Evolutionary conservation across 257 asterid species (phyloP), one percentile per base, ranked within the genome.

Genomic region (Galeopsis tetrahit): DNA sequence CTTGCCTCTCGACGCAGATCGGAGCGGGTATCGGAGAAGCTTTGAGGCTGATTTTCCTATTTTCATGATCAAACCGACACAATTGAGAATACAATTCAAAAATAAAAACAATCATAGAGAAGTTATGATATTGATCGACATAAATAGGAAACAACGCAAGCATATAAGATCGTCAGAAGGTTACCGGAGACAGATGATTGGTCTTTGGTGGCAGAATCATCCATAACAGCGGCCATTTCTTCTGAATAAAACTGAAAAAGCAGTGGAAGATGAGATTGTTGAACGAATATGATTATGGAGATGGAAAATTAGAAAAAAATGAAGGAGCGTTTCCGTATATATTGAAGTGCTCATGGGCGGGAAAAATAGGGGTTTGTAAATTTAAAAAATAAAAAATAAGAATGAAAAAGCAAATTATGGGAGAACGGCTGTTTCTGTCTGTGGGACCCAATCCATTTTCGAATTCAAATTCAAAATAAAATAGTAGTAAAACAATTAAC

Each of bases 11-110:
- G 82, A 15, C 2, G 87, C 84, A 21, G 97, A 94, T 78, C 99
- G 89, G 70, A 94, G 96, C 57, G 99, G 99, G 71, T 94, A 94
- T 9, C 98, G 83, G 42, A 84, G 89, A 76, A 91, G 98, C 86
- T 77, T 85, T 17, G 98, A 46, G 5, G 96, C 42, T 33, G 92
- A 78, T 84, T 74, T 79, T 68, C 71, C 88, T 65, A 71, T 81
- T 55, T 67, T 58, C 52, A 15, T 75, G 60, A 61, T 68, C 13
- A 67, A 74, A 52, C 13, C 55, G 2, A 49, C 56, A 49, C 9
- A 49, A 1, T 49, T 49, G 56, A 49, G 56, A n/a, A 49, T 49
- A 2, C 7, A 40, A 71, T 21, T 21, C 28, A 52, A 70, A 63
- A 61, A 66, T 49, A 4, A 4, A 63, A 31, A 17, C 15, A 3